Evolutionary conservation across 208 protist genomes (phyloP).

Genomic region (Leishmania aethiopica): DNA sequence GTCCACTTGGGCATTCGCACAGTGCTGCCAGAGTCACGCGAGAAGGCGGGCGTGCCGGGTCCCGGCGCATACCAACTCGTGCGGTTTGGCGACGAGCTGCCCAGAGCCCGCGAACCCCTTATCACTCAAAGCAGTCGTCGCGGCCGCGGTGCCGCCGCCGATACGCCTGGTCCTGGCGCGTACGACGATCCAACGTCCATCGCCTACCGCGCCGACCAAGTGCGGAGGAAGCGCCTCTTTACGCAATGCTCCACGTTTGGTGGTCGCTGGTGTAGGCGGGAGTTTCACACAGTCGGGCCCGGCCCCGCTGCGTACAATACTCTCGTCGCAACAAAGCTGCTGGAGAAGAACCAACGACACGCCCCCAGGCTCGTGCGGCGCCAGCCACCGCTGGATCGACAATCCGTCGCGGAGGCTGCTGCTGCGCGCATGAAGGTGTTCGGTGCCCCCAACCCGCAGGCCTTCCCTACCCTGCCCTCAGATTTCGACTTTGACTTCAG

Average conservation of each 20-base stretch:
- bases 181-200: slow-evolving; percentile 85
- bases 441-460: slow-evolving; percentile 3
- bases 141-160: background rate
- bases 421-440: slow-evolving; percentile 5
- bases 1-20: slow-evolving; percentile 62
- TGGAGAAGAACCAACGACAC: slow-evolving; percentile 53
- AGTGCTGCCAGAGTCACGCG: slow-evolving; percentile 31
- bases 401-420: background rate
- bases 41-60: slow-evolving; percentile 38
- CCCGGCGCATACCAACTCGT: slow-evolving; percentile 35
- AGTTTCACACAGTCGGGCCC: slow-evolving; percentile 45
- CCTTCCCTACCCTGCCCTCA: slow-evolving; percentile 52
- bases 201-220: slow-evolving; percentile 39
- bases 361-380: slow-evolving; percentile 49
- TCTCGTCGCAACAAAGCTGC: slow-evolving; percentile 43
- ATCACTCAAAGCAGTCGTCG: slow-evolving; percentile 29
- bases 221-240: slow-evolving; percentile 27
- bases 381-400: slow-evolving; percentile 12
- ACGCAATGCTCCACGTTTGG: slow-evolving; percentile 62
- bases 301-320: slow-evolving; percentile 65
- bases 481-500: slow-evolving; percentile 81
- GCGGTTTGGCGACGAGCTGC: slow-evolving; percentile 54
- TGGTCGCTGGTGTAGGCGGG: slow-evolving; percentile 35
- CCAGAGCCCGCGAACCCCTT: slow-evolving; percentile 37
- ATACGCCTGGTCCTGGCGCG: slow-evolving; percentile 48